A percentile compares a stretch with the other conserved stretches of the same genome.
Evolutionary conservation across 148 eudicot genomes (phyloP).

Genomic region (Dysphania ambrosioides): DNA sequence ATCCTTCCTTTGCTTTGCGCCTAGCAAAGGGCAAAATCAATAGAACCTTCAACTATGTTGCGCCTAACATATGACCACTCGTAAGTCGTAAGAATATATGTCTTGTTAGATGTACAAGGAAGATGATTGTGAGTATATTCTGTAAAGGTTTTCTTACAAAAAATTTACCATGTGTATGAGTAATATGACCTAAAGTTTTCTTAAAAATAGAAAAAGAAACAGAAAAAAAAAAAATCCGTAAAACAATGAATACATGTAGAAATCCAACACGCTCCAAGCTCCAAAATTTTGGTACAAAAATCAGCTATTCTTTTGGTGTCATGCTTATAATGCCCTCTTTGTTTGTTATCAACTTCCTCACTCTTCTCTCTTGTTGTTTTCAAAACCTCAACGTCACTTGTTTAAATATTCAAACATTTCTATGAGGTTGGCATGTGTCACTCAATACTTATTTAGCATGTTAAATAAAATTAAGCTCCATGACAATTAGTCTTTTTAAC

Average conservation of each 20-base stretch:
- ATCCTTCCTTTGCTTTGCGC: too few species aligned
- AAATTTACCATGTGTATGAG: too few species aligned
- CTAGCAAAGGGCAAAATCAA: too few species aligned
- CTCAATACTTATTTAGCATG: not conserved
- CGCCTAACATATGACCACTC: too few species aligned
- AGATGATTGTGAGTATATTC: too few species aligned
- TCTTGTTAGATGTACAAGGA: too few species aligned
- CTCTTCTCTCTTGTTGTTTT: not conserved
- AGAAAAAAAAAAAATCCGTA: too few species aligned
- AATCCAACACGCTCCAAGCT: constrained; percentile 8
- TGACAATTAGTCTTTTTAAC: constrained; percentile 1
- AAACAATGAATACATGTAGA: not conserved
- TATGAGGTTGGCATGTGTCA: not conserved
- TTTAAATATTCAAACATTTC: not conserved
- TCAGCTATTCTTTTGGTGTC: constrained; percentile 20
- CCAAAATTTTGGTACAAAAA: constrained; percentile 15
- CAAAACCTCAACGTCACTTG: constrained; percentile 21
- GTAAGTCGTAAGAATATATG: too few species aligned
- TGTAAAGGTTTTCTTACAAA: too few species aligned
- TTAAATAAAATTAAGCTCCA: not conserved
- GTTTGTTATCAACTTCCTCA: constrained; percentile 19
- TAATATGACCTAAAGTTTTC: too few species aligned
- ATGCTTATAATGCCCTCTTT: constrained; percentile 18
- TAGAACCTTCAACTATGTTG: too few species aligned
- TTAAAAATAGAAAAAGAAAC: too few species aligned